Evolutionary conservation across 352 stramenopile species (phyloP).

Genomic region (Phytophthora agathidicida): DNA sequence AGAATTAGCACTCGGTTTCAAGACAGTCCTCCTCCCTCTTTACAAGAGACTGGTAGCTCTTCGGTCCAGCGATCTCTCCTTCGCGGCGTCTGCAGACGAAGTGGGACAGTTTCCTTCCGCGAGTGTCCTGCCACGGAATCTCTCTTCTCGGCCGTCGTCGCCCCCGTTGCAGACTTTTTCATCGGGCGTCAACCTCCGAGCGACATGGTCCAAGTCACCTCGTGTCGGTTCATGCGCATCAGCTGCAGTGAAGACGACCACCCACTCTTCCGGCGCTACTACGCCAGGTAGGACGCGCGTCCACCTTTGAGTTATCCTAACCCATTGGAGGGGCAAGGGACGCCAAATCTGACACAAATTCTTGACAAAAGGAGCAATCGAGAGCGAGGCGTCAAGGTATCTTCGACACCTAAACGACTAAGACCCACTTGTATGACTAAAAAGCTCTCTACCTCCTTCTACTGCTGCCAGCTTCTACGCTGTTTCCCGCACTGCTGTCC

Average conservation of each 20-base stretch:
- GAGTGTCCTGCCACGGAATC: too few species aligned
- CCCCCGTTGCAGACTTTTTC: too few species aligned
- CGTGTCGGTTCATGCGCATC: conserved; percentile 28
- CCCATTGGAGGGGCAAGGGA: too few species aligned
- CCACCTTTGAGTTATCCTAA: too few species aligned
- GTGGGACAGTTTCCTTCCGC: too few species aligned
- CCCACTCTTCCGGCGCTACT: conserved; percentile 36
- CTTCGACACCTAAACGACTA: background rate
- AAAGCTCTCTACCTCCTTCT: background rate
- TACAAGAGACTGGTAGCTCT: too few species aligned
- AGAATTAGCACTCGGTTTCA: too few species aligned
- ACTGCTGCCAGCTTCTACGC: conserved; percentile 19
- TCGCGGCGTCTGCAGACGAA: too few species aligned
- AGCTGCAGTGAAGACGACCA: conserved; percentile 36
- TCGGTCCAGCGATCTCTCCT: too few species aligned
- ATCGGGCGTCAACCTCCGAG: too few species aligned
- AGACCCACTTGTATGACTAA: background rate
- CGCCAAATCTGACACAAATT: background rate
- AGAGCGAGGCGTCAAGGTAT: conserved; percentile 19
- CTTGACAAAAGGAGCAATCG: conserved; percentile 23
- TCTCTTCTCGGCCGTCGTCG: too few species aligned
- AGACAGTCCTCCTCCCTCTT: too few species aligned
- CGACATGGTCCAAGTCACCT: conserved; percentile 20
- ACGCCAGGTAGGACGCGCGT: conserved; percentile 28
- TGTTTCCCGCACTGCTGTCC: conserved; percentile 54